Percentiles rank a stretch among this genome's conserved stretches.
Evolutionary conservation across 2,329 filamentous ascomycete genomes (phyloP).

Genomic region (Samsoniella hepiali): DNA sequence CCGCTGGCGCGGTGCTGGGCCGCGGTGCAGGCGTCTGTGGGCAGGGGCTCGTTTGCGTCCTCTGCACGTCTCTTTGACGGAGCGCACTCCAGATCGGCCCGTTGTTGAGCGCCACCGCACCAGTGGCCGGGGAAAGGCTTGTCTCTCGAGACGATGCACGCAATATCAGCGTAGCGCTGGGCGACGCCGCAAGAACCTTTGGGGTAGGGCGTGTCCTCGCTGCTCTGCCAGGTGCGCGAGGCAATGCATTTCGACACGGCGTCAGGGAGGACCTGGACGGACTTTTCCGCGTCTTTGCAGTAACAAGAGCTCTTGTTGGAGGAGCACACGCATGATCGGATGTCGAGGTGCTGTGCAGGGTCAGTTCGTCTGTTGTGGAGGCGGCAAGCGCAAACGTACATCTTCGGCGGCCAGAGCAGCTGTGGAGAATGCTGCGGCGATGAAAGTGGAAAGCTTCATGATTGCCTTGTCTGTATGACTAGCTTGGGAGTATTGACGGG

Average conservation of each 20-base stretch:
- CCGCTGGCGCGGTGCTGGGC: neutral
- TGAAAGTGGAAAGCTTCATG: conserved; percentile 3
- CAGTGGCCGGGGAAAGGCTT: neutral
- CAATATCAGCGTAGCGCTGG: neutral
- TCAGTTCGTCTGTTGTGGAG: neutral
- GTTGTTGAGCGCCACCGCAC: neutral
- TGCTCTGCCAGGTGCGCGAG: neutral
- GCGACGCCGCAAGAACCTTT: neutral
- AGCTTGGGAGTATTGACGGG: neutral
- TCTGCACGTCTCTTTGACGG: neutral
- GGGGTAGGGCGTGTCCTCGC: neutral
- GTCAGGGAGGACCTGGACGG: neutral
- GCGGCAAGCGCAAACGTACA: neutral
- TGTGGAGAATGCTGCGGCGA: neutral
- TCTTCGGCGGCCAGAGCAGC: neutral
- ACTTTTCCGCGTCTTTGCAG: neutral
- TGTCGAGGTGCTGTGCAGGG: neutral
- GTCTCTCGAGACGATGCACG: neutral
- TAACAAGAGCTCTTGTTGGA: neutral
- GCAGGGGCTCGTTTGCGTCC: neutral
- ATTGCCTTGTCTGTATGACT: neutral
- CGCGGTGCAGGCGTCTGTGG: neutral
- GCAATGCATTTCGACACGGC: neutral
- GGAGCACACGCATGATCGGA: neutral
- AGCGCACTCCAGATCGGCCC: neutral